Percentiles rank a stretch among this genome's conserved stretches.
Conservation (phyloP, 306 rosid species). For the Dryas alaskensis region DNA sequence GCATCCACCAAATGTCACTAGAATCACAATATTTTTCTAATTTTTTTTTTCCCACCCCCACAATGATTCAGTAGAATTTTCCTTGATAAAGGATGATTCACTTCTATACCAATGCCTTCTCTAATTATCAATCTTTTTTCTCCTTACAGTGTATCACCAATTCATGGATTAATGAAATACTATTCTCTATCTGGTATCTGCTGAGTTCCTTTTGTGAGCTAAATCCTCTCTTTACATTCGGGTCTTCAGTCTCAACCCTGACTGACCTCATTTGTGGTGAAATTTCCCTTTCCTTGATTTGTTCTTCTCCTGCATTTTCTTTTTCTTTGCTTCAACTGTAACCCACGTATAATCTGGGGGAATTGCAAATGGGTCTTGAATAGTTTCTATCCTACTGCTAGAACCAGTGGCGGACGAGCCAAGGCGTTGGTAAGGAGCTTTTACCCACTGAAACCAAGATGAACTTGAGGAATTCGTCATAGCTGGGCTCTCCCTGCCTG, state of each 20-base stretch:
- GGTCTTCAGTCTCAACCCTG: constrained; percentile 17
- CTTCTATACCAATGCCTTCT: constrained; percentile 28
- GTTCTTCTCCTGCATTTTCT: constrained; percentile 91
- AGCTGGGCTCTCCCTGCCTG: constrained; percentile 67
- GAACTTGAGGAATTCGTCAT: constrained; percentile 41
- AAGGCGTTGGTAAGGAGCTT: constrained; percentile 76
- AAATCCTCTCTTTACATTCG: constrained; percentile 28
- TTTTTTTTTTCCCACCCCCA: constrained; percentile 29
- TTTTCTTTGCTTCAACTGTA: constrained; percentile 78
- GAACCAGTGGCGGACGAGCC: constrained; percentile 53
- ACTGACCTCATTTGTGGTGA: constrained; percentile 42
- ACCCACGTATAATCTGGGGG: constrained; percentile 86
- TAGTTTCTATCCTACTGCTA: constrained; percentile 75
- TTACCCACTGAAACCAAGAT: constrained; percentile 99
- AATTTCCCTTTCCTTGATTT: constrained; percentile 77
- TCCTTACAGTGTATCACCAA: constrained; percentile 33
- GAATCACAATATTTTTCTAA: constrained; percentile 22
- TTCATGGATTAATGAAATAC: constrained; percentile 24
- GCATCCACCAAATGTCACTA: constrained; percentile 21
- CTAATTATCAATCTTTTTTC: background rate
- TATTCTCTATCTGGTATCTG: constrained; percentile 34
- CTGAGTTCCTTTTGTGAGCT: constrained; percentile 30
- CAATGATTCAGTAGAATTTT: constrained; percentile 31
- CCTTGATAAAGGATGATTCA: constrained; percentile 13
- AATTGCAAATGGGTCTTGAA: constrained; percentile 80